These are phyloP conservation scores for Crithidia brevicula DNA, from an alignment of 208 protist species.

Conservation along the genomic window DNA sequence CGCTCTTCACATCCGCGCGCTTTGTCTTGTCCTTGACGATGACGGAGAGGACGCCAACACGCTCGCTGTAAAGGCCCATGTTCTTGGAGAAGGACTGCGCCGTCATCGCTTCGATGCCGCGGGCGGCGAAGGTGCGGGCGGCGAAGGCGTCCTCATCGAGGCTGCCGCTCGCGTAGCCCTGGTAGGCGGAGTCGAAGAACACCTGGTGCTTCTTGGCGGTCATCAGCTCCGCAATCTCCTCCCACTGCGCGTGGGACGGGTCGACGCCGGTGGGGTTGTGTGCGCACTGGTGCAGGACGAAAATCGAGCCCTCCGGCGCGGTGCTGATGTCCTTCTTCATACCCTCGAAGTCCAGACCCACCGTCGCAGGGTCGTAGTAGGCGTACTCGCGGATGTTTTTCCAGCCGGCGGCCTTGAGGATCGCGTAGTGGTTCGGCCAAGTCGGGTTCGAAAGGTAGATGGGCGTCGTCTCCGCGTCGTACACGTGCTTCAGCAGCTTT, in stretches of 20 bases:
- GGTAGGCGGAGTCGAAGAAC: conserved; percentile 98
- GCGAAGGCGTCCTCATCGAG: conserved; percentile 94
- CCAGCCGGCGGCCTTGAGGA: conserved; percentile 67
- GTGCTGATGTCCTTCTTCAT: conserved; percentile 72
- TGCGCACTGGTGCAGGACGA: conserved; percentile 98
- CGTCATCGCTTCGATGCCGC: conserved; percentile 86
- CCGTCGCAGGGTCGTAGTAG: conserved; percentile 79
- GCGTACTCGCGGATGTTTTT: conserved; percentile 68
- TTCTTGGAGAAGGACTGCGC: conserved; percentile 98
- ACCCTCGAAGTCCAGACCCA: conserved; percentile 86
- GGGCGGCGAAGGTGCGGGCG: conserved; percentile 70
- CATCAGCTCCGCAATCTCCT: conserved; percentile 90
- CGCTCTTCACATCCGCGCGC: conserved; percentile 73
- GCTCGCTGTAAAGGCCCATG: conserved; percentile 97
- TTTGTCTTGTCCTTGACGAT: conserved; percentile 50
- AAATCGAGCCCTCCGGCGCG: conserved; percentile 87
- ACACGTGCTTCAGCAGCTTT: conserved; percentile 52
- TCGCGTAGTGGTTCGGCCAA: conserved; percentile 87
- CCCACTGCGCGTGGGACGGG: conserved; percentile 96
- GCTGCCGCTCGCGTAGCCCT: conserved; percentile 97
- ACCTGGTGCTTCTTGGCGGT: conserved; percentile 82
- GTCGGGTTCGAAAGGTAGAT: conserved; percentile 90
- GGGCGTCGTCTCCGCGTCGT: conserved; percentile 35
- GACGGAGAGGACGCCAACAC: conserved; percentile 92
- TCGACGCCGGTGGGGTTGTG: conserved; percentile 99